A percentile compares a stretch with the other conserved stretches of the same genome.
Conservation (phyloP, 2,329 filamentous ascomycete species). For the Aureobasidium zeae region DNA sequence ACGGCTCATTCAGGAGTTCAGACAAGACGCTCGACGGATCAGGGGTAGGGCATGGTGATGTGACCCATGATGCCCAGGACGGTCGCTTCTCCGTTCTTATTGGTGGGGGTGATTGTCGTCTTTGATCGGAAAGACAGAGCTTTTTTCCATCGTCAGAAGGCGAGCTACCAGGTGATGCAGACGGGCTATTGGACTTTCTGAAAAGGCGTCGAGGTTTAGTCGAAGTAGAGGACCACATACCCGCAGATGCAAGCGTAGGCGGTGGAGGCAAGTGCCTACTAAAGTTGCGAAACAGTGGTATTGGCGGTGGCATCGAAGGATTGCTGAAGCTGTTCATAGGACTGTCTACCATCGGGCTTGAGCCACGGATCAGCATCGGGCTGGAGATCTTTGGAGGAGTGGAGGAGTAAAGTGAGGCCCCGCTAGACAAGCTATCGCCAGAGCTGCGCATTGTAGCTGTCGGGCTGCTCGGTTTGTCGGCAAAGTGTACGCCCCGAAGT, state of each 20-base stretch:
- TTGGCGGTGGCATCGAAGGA: neutral
- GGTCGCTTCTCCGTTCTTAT: neutral
- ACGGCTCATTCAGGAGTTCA: conserved; percentile 3
- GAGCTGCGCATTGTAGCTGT: neutral
- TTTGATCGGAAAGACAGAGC: neutral
- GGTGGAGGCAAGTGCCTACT: conserved; percentile 26
- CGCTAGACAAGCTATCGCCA: neutral
- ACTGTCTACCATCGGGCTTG: neutral
- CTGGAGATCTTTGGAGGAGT: conserved; percentile 2
- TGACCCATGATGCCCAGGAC: conserved; percentile 4
- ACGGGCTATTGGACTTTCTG: neutral
- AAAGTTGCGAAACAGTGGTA: conserved; percentile 24
- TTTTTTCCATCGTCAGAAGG: neutral
- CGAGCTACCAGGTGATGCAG: neutral
- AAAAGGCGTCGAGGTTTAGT: conserved; percentile 11
- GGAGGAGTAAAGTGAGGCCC: neutral
- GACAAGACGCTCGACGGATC: conserved; percentile 1
- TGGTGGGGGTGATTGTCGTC: neutral
- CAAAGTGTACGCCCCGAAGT: conserved; percentile 1
- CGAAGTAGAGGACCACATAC: conserved; percentile 10
- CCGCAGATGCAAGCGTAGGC: conserved; percentile 11
- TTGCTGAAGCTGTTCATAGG: conserved; percentile 2
- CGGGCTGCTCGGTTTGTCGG: neutral
- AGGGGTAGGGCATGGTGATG: neutral
- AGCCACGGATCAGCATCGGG: neutral